Conservation (phyloP, 768 basidiomycete species). For the Podaxis sp. region DNA sequence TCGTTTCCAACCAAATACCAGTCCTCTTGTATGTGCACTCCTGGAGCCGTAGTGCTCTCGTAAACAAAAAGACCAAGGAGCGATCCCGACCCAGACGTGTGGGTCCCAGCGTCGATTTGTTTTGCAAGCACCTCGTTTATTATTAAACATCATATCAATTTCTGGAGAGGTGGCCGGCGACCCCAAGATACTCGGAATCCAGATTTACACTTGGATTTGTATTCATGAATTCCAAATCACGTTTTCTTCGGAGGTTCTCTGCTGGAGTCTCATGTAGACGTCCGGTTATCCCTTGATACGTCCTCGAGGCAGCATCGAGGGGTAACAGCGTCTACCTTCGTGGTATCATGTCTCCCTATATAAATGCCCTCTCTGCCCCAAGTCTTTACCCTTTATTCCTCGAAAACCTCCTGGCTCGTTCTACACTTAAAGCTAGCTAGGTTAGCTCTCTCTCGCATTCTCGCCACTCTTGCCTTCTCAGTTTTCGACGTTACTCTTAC, state of each 20-base stretch:
- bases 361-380: not conserved
- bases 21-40: not conserved
- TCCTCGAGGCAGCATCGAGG: slow-evolving; percentile 13
- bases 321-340: slow-evolving; percentile 1
- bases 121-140: not conserved
- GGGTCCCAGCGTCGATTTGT: not conserved
- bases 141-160: not conserved
- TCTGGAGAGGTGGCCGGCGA: not conserved
- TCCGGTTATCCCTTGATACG: slow-evolving; percentile 1
- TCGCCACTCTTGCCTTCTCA: not conserved
- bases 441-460: not conserved
- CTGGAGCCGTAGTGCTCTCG: not conserved
- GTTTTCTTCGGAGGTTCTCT: not conserved
- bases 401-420: not conserved
- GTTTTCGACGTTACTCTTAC: not conserved
- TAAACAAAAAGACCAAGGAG: not conserved
- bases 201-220: not conserved
- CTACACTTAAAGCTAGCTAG: not conserved
- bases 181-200: not conserved
- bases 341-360: not conserved
- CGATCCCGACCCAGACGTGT: not conserved
- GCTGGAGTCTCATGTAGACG: not conserved
- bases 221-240: not conserved
- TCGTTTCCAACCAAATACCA: not conserved
- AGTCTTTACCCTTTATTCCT: not conserved